Percentiles rank a stretch among this genome's conserved stretches.
Evolutionary conservation across 345 rosid species (phyloP).

Genomic region (Eucalyptus pumila): DNA sequence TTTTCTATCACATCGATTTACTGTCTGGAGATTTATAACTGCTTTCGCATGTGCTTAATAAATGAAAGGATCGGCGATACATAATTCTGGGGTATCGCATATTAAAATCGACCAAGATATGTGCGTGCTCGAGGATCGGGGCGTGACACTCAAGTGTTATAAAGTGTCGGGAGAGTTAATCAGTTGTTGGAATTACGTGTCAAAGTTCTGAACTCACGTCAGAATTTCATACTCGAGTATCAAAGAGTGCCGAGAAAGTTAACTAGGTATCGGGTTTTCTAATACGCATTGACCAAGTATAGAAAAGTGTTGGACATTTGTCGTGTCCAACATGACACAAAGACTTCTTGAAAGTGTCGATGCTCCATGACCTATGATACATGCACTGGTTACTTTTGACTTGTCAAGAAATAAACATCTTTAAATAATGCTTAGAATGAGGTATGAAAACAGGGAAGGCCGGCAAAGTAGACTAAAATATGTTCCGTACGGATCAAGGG

Average conservation of each 20-base stretch:
- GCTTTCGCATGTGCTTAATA: too few species aligned
- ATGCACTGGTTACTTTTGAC: neutral
- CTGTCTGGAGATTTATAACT: too few species aligned
- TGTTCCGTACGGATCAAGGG: neutral
- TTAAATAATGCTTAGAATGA: neutral
- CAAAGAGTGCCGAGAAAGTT: accelerated
- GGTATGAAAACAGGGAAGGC: neutral
- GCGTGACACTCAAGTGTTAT: too few species aligned
- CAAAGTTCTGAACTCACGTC: accelerated
- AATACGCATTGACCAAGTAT: accelerated
- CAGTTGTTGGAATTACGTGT: accelerated
- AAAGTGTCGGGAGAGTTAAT: accelerated
- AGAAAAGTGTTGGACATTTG: too few species aligned
- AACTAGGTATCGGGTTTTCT: accelerated
- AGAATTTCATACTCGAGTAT: accelerated
- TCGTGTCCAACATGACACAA: too few species aligned
- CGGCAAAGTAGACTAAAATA: neutral
- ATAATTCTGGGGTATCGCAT: too few species aligned
- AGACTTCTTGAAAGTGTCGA: too few species aligned
- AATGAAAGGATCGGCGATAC: too few species aligned
- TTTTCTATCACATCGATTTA: too few species aligned
- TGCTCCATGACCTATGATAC: accelerated
- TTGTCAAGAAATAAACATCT: neutral
- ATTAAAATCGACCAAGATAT: too few species aligned
- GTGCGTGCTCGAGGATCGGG: too few species aligned